Evolutionary conservation across 768 basidiomycete species (phyloP), one percentile per base, ranked within the genome.

Genomic region (Amanita fuliginea): DNA sequence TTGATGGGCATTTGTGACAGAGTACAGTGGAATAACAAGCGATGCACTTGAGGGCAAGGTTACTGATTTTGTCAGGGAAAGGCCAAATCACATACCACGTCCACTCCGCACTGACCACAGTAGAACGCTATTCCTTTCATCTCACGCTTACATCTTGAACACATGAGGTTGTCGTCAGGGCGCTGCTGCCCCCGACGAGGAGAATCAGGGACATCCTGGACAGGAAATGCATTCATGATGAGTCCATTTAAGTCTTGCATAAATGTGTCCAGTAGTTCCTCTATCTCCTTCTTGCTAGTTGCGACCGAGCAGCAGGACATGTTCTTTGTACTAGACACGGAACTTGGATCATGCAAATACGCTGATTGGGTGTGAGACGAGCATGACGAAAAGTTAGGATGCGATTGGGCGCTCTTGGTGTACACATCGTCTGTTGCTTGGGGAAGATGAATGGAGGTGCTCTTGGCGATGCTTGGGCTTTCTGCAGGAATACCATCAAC

Each of bases 231-330:
- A 47, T 55, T 60, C 18, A 56, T 57, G 21, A 82, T 56, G 50
- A 75, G 64, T 11, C 61, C 64, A 34, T 78, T 70, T n/a, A 86
- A 62, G 47, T 79, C 73, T 8, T 59, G 54, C 57, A 79, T 73
- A 58, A 84, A 83, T n/a, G 65, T 64, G 42, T 62, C 54, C 34
- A 85, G 53, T 28, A 81, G 60, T 1, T 53, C 44, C 48, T 68
- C 64, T 6, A 84, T 61, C 47, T 83, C 79, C 34, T 59, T 60
- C 60, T 72, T 81, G 43, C 67, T 70, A 47, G 73, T 64, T 1
- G 68, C 54, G 3, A 73, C 55, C 3, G 73, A 61, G 59, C 77
- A 80, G 58, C 76, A 77, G 6, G 26, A 16, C 26, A n/a, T 2
- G 18, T 21, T 14, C 42, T 7, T 30, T 11, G n/a, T 8, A 19